Percentiles rank a stretch among this genome's conserved stretches.
These are phyloP conservation scores for Schizosaccharomyces japonicus DNA, from an alignment of 805 yeast species.

Conservation along the genomic window DNA sequence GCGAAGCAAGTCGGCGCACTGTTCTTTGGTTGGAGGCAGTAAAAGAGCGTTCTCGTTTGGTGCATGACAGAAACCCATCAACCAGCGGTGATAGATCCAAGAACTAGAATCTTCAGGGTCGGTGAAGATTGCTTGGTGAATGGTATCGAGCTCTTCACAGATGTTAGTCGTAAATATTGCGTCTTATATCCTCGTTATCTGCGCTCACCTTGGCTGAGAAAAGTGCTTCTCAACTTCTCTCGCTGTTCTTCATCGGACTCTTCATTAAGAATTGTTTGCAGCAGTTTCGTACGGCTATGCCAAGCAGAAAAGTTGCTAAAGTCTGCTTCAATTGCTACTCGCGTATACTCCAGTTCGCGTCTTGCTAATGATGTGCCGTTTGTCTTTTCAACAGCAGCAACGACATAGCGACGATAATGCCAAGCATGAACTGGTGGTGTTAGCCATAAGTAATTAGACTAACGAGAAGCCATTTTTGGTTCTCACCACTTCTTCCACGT, in stretches of 20 bases:
- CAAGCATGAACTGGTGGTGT: slow-evolving; percentile 43
- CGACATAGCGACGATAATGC: slow-evolving; percentile 68
- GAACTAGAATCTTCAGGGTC: slow-evolving; percentile 87
- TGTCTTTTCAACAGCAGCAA: slow-evolving; percentile 18
- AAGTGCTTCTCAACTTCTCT: slow-evolving; percentile 10
- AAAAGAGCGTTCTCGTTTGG: slow-evolving; percentile 7
- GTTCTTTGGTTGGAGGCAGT: slow-evolving; percentile 12
- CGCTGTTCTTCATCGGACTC: slow-evolving; percentile 11
- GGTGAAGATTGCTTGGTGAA: slow-evolving; percentile 67
- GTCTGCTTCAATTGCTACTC: slow-evolving; percentile 51
- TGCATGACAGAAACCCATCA: slow-evolving; percentile 19
- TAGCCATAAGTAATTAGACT: too few relatives aligned
- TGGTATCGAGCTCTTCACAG: slow-evolving; percentile 32
- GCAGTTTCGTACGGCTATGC: slow-evolving; percentile 63
- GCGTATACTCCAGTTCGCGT: slow-evolving; percentile 53
- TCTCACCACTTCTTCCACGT: background rate
- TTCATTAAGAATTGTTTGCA: slow-evolving; percentile 26
- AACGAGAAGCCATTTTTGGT: too few relatives aligned
- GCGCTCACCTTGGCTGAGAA: background rate
- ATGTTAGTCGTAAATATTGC: background rate
- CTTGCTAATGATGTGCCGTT: slow-evolving; percentile 16
- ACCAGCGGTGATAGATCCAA: slow-evolving; percentile 78
- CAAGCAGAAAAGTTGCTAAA: slow-evolving; percentile 89
- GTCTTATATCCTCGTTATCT: background rate
- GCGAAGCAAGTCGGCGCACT: slow-evolving; percentile 20